Base-by-base conservation (phyloP, 164 flowering plant genomes). In the Magnolia kwangsiensis region DNA sequence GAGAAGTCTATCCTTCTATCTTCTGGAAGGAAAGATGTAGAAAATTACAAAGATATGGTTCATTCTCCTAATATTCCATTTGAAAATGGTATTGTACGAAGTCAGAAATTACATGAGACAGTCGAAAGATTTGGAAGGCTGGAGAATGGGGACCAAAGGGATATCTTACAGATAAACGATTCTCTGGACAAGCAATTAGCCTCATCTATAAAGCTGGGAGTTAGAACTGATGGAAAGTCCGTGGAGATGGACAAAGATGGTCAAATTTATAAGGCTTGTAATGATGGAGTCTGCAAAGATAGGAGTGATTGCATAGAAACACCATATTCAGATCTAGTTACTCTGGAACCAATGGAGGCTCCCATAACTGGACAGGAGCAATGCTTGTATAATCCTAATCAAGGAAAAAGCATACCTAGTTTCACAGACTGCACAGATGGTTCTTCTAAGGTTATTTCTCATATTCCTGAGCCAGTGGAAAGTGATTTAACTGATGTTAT, bases 71-170 rank as follows among this genome's bases (percentile, higher is more conserved):
- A 75, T 71, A 27, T 78, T 50, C 67, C 37, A 18, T 64, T 45
- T 37, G 70, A 73, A 45, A 75, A 58, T 75, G 51, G 63, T 75
- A 27, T 65, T 66, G 74, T 23, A 59, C 79, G 77, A 27, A 69
- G 74, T 74, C 77, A 63, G 64, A 23, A 71, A 50, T 69, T 73
- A 21, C 20, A 19, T 64, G 78, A 76, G 13, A 55, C 67, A 75
- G 75, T 45, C 27, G 75, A 65, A 76, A 84, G 67, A 74, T 24
- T 64, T 64, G 76, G 79, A 69, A 75, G 69, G 65, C 74, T 63
- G 0, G 79, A 71, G 75, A 71, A 59, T 76, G 71, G 7, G 49
- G 50, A n/a, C 23, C 68, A 65, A 70, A 61, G 50, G n/a, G 74
- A 70, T 73, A 49, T 20, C 67, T 45, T 37, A 51, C 72, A 64